These are phyloP conservation scores for Talaromyces trachyspermus DNA, from an alignment of 495 filamentous ascomycete genomes.

Conservation along the genomic window DNA sequence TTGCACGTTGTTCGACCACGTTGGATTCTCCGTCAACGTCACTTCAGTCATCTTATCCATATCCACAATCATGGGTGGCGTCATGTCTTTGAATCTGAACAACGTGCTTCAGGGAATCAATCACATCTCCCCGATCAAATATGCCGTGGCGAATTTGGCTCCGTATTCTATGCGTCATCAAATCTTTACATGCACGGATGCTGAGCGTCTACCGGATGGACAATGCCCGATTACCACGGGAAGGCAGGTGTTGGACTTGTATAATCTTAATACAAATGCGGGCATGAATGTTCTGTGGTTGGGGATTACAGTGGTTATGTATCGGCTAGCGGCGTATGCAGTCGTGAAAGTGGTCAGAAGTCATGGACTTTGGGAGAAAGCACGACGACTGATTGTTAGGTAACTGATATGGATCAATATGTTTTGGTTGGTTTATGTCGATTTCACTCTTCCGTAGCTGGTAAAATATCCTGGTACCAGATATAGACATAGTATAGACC, in stretches of 20 bases:
- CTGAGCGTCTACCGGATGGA: constrained; percentile 47
- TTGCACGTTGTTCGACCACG: constrained; percentile 66
- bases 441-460: too few species aligned
- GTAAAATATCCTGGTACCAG: too few species aligned
- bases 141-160: constrained; percentile 53
- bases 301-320: constrained; percentile 51
- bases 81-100: constrained; percentile 61
- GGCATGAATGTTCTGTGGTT: constrained; percentile 52
- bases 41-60: constrained; percentile 57
- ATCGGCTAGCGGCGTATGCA: constrained; percentile 56
- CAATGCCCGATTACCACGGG: constrained; percentile 54
- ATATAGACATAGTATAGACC: too few species aligned
- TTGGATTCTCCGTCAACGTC: constrained; percentile 66
- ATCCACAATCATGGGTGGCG: constrained; percentile 58
- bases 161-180: constrained; percentile 50
- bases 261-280: constrained; percentile 51
- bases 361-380: constrained; percentile 15
- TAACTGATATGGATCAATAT: too few species aligned
- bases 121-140: constrained; percentile 63
- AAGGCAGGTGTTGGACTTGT: constrained; percentile 54
- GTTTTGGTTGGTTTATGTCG: too few species aligned
- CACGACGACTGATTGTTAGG: not conserved
- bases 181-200: constrained; percentile 50
- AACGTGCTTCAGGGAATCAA: constrained; percentile 59
- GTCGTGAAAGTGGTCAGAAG: constrained; percentile 45